These are phyloP conservation scores for Alternaria incomplexa DNA, from an alignment of 2,329 filamentous ascomycete species.

Conservation along the genomic window DNA sequence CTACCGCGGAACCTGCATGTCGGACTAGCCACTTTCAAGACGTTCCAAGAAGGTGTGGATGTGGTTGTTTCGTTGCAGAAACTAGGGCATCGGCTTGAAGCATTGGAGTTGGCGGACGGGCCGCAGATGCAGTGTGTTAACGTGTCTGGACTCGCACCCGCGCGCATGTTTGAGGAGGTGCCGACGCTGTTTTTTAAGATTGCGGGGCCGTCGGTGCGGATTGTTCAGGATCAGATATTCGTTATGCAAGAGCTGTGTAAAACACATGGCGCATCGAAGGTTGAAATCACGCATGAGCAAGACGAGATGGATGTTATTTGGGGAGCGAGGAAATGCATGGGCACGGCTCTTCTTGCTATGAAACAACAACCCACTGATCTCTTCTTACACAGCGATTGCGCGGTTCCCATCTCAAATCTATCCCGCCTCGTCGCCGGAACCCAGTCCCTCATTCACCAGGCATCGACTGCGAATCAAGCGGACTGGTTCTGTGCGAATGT, in stretches of 20 bases:
- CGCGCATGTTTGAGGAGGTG: constrained; percentile 64
- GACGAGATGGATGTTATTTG: constrained; percentile 71
- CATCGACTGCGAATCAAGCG: background rate
- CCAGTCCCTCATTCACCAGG: constrained; percentile 64
- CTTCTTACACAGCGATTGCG: constrained; percentile 80
- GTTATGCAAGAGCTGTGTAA: constrained; percentile 66
- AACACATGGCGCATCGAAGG: constrained; percentile 63
- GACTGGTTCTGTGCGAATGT: constrained; percentile 57
- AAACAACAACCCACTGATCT: constrained; percentile 62
- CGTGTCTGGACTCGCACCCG: constrained; percentile 60
- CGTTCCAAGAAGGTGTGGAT: constrained; percentile 72
- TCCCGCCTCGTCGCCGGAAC: constrained; percentile 77
- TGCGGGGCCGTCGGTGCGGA: constrained; percentile 62
- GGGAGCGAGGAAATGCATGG: constrained; percentile 74
- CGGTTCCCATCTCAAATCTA: constrained; percentile 74
- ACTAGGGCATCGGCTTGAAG: constrained; percentile 81
- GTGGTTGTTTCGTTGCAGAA: constrained; percentile 79
- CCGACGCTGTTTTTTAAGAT: constrained; percentile 80
- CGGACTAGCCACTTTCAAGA: constrained; percentile 69
- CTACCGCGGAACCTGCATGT: constrained; percentile 79
- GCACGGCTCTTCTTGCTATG: constrained; percentile 73
- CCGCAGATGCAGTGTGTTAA: constrained; percentile 79
- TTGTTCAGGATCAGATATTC: constrained; percentile 75
- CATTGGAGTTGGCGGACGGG: constrained; percentile 87
- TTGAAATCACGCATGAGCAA: constrained; percentile 68